Evolutionary conservation across 805 yeast species (phyloP).

Genomic region (Saccharomycopsis fodiens): DNA sequence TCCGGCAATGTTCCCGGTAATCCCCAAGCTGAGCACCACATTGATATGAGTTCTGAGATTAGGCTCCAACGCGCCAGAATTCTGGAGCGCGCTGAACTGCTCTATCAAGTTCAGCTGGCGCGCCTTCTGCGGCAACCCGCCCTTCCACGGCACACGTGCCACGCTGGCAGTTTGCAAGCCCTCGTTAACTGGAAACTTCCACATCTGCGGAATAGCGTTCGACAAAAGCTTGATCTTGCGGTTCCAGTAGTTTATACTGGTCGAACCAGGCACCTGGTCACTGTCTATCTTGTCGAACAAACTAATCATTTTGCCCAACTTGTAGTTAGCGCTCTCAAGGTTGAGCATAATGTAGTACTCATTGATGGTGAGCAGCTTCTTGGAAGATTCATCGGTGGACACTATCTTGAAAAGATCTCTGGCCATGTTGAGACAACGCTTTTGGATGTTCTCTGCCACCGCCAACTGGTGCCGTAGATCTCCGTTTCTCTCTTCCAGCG

Average conservation of each 20-base stretch:
- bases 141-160: slow-evolving; percentile 7
- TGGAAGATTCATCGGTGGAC: neutral
- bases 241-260: slow-evolving; percentile 15
- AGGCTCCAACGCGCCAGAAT: slow-evolving; percentile 20
- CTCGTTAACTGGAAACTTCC: slow-evolving; percentile 7
- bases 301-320: slow-evolving; percentile 1
- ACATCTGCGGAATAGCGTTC: slow-evolving; percentile 12
- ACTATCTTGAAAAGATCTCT: slow-evolving; percentile 11
- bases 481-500: neutral
- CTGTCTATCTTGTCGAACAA: slow-evolving; percentile 2
- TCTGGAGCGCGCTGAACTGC: slow-evolving; percentile 18
- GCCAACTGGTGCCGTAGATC: neutral
- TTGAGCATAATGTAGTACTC: slow-evolving; percentile 6
- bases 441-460: neutral
- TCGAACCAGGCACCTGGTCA: neutral
- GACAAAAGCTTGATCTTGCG: slow-evolving; percentile 9
- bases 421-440: neutral
- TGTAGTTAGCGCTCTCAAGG: slow-evolving; percentile 3
- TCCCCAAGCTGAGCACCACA: slow-evolving; percentile 27
- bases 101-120: slow-evolving; percentile 20
- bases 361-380: slow-evolving; percentile 3
- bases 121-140: slow-evolving; percentile 8
- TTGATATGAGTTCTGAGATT: slow-evolving; percentile 23
- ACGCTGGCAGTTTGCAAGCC: neutral
- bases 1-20: slow-evolving; percentile 23